Percentiles rank a stretch among this genome's conserved stretches.
These are phyloP conservation scores for Globisporangium parvum DNA, from an alignment of 352 stramenopile genomes.

Conservation along the genomic window DNA sequence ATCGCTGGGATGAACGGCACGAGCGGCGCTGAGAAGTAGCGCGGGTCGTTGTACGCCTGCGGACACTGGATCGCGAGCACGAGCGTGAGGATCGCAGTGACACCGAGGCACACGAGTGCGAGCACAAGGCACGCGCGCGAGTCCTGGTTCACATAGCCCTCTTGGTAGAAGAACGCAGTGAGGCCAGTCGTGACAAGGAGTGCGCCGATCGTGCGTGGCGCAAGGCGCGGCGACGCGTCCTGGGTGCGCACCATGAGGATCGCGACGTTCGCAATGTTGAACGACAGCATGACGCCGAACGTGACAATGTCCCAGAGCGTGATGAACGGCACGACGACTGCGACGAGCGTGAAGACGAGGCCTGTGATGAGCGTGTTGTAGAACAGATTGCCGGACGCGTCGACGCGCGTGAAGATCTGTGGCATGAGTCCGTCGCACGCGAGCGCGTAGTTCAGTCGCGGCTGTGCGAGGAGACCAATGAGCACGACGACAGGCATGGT, in stretches of 20 bases:
- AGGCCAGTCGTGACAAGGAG: constrained; percentile 31
- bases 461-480: constrained; percentile 92
- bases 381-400: constrained; percentile 75
- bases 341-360: constrained; percentile 59
- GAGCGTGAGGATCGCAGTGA: constrained; percentile 27
- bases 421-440: constrained; percentile 92
- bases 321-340: constrained; percentile 71
- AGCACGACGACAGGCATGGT: constrained; percentile 94
- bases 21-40: constrained; percentile 38
- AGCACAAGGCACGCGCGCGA: constrained; percentile 31
- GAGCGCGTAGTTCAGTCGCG: constrained; percentile 90
- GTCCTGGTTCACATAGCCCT: constrained; percentile 39
- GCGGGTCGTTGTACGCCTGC: constrained; percentile 22
- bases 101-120: constrained; percentile 36
- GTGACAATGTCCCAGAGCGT: constrained; percentile 84
- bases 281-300: constrained; percentile 82
- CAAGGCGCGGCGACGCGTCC: constrained; percentile 36
- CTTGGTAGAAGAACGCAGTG: constrained; percentile 51
- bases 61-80: constrained; percentile 42
- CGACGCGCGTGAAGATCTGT: constrained; percentile 73
- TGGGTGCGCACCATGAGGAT: constrained; percentile 57
- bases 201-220: constrained; percentile 23
- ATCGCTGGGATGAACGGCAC: constrained; percentile 52
- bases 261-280: constrained; percentile 78
- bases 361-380: constrained; percentile 69